Percentiles rank a stretch among this genome's conserved stretches.
phyloP scores from a whole-genome alignment of 176 grass and related monocot genomes.

The Oryza rufipogon region DNA sequence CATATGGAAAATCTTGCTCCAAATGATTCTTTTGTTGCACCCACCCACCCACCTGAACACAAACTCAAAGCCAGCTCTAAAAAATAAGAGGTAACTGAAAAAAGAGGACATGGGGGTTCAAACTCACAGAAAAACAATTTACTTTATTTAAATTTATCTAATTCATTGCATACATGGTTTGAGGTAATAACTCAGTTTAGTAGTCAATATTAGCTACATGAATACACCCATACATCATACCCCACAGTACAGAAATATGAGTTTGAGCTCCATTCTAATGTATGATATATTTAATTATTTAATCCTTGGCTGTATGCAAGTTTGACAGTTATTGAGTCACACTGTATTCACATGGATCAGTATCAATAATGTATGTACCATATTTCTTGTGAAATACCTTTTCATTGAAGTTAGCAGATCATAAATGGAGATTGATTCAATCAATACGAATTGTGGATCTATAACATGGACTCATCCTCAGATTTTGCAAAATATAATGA shows the following conservation, averaged over 20 bases:
- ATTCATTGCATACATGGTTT: background rate
- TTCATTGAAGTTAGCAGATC: background rate
- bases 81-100: background rate
- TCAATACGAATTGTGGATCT: constrained; percentile 16
- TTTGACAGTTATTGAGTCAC: background rate
- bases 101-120: background rate
- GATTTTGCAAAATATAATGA: constrained; percentile 2
- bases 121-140: background rate
- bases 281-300: background rate
- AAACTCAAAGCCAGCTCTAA: background rate
- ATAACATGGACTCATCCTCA: constrained; percentile 8
- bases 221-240: background rate
- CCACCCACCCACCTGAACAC: background rate
- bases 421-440: background rate
- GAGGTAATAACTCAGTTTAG: background rate
- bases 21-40: constrained; percentile 9
- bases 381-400: background rate
- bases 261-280: background rate
- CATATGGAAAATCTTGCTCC: background rate
- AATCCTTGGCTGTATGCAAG: background rate
- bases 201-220: background rate
- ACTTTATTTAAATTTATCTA: background rate
- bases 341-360: background rate
- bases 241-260: background rate
- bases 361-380: background rate